phyloP scores from a whole-genome alignment of 2,329 filamentous ascomycete genomes.

The Ascochyta rabiei region DNA sequence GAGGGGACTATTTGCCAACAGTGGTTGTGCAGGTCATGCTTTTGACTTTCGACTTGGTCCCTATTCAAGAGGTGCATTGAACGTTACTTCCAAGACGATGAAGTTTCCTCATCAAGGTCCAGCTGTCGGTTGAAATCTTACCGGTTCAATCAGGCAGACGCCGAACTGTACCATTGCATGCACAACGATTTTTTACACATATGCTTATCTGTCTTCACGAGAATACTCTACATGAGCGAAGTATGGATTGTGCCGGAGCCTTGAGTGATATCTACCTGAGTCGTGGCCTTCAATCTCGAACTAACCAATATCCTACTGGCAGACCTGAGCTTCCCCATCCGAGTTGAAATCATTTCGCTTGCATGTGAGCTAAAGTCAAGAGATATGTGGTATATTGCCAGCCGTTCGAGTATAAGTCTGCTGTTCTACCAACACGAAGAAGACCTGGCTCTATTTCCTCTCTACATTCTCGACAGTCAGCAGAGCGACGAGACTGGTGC shows the following conservation, averaged over 20 bases:
- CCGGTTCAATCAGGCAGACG: too few species aligned
- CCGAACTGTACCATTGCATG: too few species aligned
- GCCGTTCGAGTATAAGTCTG: background rate
- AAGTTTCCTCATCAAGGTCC: too few species aligned
- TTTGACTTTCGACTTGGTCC: too few species aligned
- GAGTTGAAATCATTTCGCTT: background rate
- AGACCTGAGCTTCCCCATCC: background rate
- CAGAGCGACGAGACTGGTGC: background rate
- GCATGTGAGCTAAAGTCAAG: background rate
- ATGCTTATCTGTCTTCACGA: background rate
- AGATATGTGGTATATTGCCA: background rate
- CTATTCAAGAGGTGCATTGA: too few species aligned
- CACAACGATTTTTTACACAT: too few species aligned
- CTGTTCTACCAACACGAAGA: background rate
- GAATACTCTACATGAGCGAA: background rate
- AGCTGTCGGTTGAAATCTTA: too few species aligned
- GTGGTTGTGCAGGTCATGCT: too few species aligned
- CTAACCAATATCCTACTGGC: background rate
- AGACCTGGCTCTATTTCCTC: background rate
- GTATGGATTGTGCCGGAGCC: background rate
- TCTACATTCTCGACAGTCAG: too few species aligned
- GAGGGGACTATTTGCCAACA: too few species aligned
- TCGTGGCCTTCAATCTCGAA: background rate
- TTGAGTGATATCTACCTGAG: background rate
- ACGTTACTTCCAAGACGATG: too few species aligned